These are phyloP conservation scores for Umbilicus rupestris DNA, from an alignment of 164 flowering plant species.

Conservation along the genomic window DNA sequence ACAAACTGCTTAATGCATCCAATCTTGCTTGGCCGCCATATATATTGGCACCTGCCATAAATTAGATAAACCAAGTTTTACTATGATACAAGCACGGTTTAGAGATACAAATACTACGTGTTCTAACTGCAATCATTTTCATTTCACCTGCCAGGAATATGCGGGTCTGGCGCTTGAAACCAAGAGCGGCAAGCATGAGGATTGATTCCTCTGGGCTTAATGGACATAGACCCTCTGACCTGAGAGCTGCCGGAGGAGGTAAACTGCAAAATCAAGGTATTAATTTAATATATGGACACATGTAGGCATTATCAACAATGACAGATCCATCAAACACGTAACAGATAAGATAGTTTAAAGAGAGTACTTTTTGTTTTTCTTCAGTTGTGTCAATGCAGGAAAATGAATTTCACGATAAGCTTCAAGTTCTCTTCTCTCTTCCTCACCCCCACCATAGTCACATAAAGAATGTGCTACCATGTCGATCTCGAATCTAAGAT, in stretches of 20 bases:
- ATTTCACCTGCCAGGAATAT: conserved; percentile 57
- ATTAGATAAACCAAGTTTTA: conserved; percentile 21
- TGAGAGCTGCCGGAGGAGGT: conserved; percentile 66
- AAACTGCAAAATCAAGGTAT: conserved; percentile 38
- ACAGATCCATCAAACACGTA: neutral
- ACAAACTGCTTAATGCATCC: conserved; percentile 66
- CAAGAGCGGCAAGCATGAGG: conserved; percentile 91
- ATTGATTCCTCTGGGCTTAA: conserved; percentile 95
- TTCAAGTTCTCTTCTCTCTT: conserved; percentile 72
- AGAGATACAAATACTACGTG: neutral
- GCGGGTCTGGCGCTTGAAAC: conserved; percentile 71
- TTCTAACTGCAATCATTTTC: neutral
- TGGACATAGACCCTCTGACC: conserved; percentile 87
- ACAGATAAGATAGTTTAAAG: neutral
- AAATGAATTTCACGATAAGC: conserved; percentile 83
- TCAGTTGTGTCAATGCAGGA: conserved; percentile 58
- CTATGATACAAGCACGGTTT: neutral
- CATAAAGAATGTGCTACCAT: conserved; percentile 98
- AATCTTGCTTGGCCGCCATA: conserved; percentile 84
- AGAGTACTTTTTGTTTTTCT: conserved; percentile 47
- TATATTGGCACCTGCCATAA: conserved; percentile 84
- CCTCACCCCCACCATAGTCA: conserved; percentile 92
- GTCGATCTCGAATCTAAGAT: conserved; percentile 94
- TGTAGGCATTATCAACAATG: neutral
- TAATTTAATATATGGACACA: neutral